Base-by-base conservation (phyloP, 345 rosid genomes). In the Ceriops decandra region DNA sequence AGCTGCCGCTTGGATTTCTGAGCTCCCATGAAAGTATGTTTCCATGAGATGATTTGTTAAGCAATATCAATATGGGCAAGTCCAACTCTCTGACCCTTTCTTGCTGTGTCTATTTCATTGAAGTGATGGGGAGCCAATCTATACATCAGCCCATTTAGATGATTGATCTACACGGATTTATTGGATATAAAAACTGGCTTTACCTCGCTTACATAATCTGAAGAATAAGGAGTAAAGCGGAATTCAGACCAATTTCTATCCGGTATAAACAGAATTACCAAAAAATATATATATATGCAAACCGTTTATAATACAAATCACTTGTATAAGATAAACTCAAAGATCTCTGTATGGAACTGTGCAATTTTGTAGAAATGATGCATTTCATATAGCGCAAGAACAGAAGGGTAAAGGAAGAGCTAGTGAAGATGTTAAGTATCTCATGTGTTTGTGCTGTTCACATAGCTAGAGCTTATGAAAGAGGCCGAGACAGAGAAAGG, bases 1-100 rank as follows among this genome's bases (percentile, higher is more conserved):
- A 38, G 47, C 47, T 0, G 47, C 49, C n/a, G 76, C 73, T 76
- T 85, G 85, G 74, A 77, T 72, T 73, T 85, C 86, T 38, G 86
- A 71, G 62, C 85, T 67, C 46, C 78, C 72, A 65, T 80, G 86
- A 77, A 80, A 85, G 80, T 78, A 85, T 69, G 83, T 69, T 52
- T 83, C 89, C 89, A 85, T 81, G 27, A 27, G 32, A 38, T n/a
- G 66, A 66, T 57, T 62, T 63, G 38, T 46, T 57, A 7, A 51
- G 33, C 16, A 31, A 31, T 20, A 47, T 17, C 19, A 15, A 2
- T 32, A 42, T 4, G 24, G 51, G 26, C 52, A 20, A 20, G 49
- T 42, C 49, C 49, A 42, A 33, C 10, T 33, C 30, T 46, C 31
- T 6, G 53, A 63, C 33, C 5, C 36, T 63, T 7, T 24, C 42